These are phyloP conservation scores for Starmera dryadoides DNA, from an alignment of 805 yeast species.

Conservation along the genomic window DNA sequence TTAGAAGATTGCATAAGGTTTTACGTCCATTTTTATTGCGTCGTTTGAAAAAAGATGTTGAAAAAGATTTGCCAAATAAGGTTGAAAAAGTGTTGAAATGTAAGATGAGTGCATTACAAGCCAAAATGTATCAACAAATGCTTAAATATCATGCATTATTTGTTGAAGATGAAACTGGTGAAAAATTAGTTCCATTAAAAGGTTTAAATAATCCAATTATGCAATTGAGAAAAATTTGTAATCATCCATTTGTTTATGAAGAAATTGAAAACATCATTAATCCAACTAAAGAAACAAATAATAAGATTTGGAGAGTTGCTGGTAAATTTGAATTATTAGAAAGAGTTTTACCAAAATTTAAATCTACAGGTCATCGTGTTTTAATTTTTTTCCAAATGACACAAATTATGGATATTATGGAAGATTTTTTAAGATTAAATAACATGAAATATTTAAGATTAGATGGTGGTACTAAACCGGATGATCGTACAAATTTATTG, in stretches of 20 bases:
- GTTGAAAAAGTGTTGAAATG: slow-evolving; percentile 79
- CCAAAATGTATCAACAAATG: slow-evolving; percentile 69
- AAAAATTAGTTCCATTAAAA: slow-evolving; percentile 49
- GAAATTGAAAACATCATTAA: slow-evolving; percentile 70
- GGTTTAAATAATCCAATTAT: slow-evolving; percentile 77
- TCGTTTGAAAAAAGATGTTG: slow-evolving; percentile 82
- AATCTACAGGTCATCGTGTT: slow-evolving; percentile 69
- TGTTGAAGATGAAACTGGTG: slow-evolving; percentile 56
- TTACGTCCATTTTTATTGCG: slow-evolving; percentile 78
- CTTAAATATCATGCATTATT: slow-evolving; percentile 62
- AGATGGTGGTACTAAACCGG: slow-evolving; percentile 81
- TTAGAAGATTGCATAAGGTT: slow-evolving; percentile 80
- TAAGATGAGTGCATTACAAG: slow-evolving; percentile 67
- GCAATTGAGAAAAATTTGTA: slow-evolving; percentile 82
- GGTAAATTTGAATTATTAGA: slow-evolving; percentile 80
- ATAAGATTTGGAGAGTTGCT: slow-evolving; percentile 65
- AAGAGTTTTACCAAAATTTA: slow-evolving; percentile 67
- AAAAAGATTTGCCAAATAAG: slow-evolving; percentile 78
- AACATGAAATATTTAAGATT: slow-evolving; percentile 66
- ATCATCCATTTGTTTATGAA: slow-evolving; percentile 83
- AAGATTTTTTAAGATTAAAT: slow-evolving; percentile 64
- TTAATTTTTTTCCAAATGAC: slow-evolving; percentile 86
- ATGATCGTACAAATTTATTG: slow-evolving; percentile 71
- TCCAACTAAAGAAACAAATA: slow-evolving; percentile 54
- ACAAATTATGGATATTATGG: slow-evolving; percentile 86